phyloP scores from a whole-genome alignment of 257 asterid species.

The Nicotiana attenuata region DNA sequence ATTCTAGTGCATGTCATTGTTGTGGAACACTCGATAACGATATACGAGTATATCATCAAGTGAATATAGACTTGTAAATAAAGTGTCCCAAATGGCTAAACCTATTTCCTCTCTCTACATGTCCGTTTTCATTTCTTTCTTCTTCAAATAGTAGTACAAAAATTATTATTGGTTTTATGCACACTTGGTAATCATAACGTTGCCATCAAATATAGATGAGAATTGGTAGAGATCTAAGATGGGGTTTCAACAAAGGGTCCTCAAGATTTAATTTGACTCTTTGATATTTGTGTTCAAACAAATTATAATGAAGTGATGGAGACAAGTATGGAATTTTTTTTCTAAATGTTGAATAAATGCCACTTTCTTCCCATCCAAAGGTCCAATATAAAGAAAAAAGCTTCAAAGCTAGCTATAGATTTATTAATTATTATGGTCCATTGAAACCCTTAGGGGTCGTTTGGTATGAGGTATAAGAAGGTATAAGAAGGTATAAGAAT shows the following conservation, averaged over 20 bases:
- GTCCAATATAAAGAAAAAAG: slow-evolving; percentile 16
- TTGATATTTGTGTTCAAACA: slow-evolving; percentile 28
- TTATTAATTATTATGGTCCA: slow-evolving; percentile 18
- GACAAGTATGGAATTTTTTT: background rate
- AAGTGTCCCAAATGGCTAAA: background rate
- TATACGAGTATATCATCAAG: slow-evolving; percentile 22
- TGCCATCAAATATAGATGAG: slow-evolving; percentile 7
- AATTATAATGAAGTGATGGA: slow-evolving; percentile 24
- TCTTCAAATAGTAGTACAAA: background rate
- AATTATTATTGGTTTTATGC: background rate
- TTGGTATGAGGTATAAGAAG: too few species aligned
- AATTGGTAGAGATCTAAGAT: background rate
- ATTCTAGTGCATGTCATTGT: slow-evolving; percentile 11
- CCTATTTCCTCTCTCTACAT: background rate
- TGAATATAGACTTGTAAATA: slow-evolving; percentile 15
- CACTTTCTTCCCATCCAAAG: slow-evolving; percentile 18
- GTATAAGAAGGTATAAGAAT: too few species aligned
- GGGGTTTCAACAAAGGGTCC: slow-evolving; percentile 11
- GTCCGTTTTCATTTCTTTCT: background rate
- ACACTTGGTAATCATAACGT: background rate
- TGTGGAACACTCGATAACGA: slow-evolving; percentile 5
- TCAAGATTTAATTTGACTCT: slow-evolving; percentile 30
- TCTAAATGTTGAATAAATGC: slow-evolving; percentile 16
- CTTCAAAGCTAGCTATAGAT: slow-evolving; percentile 10
- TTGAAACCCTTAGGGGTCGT: too few species aligned